phyloP scores from a whole-genome alignment of 208 protist genomes.

The Trypanosoma caninum region DNA sequence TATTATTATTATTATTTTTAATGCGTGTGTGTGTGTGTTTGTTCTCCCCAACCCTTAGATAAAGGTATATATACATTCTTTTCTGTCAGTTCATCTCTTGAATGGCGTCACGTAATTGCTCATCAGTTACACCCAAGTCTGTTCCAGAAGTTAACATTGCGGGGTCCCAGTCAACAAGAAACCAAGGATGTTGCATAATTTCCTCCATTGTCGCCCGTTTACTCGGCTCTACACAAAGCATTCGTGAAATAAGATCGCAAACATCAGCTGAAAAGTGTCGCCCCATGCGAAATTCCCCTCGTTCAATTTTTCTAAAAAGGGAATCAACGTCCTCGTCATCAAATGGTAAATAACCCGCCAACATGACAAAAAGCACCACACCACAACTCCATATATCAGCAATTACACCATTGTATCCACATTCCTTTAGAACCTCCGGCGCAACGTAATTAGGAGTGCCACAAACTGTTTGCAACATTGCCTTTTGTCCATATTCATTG shows the following conservation, averaged over 20 bases:
- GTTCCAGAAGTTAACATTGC: slow-evolving; percentile 23
- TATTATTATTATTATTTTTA: no score
- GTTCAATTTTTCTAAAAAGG: slow-evolving; percentile 91
- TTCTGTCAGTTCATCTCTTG: slow-evolving; percentile 14
- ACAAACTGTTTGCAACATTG: slow-evolving; percentile 49
- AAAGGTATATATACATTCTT: no score
- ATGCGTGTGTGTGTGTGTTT: not conserved
- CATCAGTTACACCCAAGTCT: not conserved
- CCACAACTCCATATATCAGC: slow-evolving; percentile 94
- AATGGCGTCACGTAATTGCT: slow-evolving; percentile 10
- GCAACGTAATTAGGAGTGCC: slow-evolving; percentile 76
- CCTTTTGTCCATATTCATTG: slow-evolving; percentile 32
- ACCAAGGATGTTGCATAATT: slow-evolving; percentile 88
- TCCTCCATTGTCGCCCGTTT: slow-evolving; percentile 82
- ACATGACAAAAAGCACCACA: slow-evolving; percentile 90
- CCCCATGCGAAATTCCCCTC: slow-evolving; percentile 81
- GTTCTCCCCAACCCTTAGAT: no score
- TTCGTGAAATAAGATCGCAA: slow-evolving; percentile 65
- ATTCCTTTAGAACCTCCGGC: slow-evolving; percentile 71
- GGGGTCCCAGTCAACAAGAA: slow-evolving; percentile 65
- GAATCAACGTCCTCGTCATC: slow-evolving; percentile 86
- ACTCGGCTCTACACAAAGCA: slow-evolving; percentile 79
- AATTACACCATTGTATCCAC: slow-evolving; percentile 72
- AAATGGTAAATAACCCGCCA: slow-evolving; percentile 83
- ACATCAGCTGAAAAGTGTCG: slow-evolving; percentile 63